A percentile compares a stretch with the other conserved stretches of the same genome.
Conservation (phyloP, 1,284 basidiomycete genomes). For the Volvariella volvacea region DNA sequence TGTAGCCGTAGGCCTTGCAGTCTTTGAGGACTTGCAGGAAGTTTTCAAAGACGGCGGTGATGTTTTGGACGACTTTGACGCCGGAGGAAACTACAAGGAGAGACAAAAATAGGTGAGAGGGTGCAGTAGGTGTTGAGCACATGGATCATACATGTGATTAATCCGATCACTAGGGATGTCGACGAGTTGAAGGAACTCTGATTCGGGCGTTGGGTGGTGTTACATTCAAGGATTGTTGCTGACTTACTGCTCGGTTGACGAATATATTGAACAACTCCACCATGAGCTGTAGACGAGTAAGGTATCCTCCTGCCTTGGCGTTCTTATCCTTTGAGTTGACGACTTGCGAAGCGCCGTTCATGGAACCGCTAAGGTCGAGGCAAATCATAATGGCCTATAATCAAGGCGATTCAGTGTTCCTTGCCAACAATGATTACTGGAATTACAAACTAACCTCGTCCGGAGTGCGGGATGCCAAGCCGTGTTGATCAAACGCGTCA, state of each 20-base stretch:
- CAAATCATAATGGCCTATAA: constrained; percentile 19
- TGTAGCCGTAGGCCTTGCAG: constrained; percentile 17
- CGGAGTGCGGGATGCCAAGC: neutral
- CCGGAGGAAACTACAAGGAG: constrained; percentile 14
- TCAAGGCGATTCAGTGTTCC: neutral
- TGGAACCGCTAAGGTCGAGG: constrained; percentile 18
- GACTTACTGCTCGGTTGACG: constrained; percentile 18
- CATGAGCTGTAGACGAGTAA: constrained; percentile 17
- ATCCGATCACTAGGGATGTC: neutral
- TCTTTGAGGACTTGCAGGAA: constrained; percentile 16
- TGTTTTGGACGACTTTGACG: constrained; percentile 13
- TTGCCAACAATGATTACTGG: neutral
- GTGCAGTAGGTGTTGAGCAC: neutral
- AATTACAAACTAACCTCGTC: neutral
- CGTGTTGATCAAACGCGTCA: constrained; percentile 13
- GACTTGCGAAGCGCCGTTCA: constrained; percentile 14
- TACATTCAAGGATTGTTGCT: neutral
- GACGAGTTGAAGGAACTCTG: neutral
- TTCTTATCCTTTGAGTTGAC: constrained; percentile 4
- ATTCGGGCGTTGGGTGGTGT: constrained; percentile 9
- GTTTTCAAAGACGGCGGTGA: constrained; percentile 19
- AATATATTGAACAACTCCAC: constrained; percentile 21
- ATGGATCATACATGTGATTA: neutral
- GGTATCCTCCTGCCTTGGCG: constrained; percentile 9
- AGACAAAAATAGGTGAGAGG: neutral